These are phyloP conservation scores for Luffa acutangula DNA, from an alignment of 306 rosid species.

Conservation along the genomic window DNA sequence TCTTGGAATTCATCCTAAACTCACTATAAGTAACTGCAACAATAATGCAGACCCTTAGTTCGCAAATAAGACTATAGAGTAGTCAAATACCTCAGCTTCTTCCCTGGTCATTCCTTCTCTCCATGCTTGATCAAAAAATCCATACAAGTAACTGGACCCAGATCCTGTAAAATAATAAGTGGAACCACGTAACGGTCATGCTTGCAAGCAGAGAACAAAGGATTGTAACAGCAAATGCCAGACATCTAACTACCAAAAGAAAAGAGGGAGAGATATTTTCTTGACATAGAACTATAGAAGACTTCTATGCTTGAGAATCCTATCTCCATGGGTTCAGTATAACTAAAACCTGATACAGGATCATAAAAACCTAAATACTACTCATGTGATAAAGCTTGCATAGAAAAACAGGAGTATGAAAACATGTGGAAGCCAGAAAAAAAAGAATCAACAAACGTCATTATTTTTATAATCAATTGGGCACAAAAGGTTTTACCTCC, in stretches of 20 bases:
- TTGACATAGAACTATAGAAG: neutral
- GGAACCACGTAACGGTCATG: neutral
- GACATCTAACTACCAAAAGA: neutral
- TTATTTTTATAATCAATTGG: neutral
- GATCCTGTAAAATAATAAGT: constrained; percentile 47
- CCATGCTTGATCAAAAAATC: constrained; percentile 96
- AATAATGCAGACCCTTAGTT: neutral
- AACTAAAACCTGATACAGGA: neutral
- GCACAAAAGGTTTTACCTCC: constrained; percentile 49
- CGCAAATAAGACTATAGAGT: constrained; percentile 3
- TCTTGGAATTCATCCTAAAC: neutral
- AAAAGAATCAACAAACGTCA: neutral
- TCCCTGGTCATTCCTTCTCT: constrained; percentile 95
- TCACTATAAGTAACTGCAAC: neutral
- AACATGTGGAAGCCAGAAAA: neutral
- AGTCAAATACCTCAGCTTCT: constrained; percentile 81
- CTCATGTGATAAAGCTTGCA: neutral
- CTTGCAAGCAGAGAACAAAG: neutral
- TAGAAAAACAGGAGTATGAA: neutral
- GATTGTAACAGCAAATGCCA: neutral
- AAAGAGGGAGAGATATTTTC: neutral
- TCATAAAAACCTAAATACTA: neutral
- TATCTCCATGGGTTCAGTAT: neutral
- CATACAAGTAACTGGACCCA: constrained; percentile 95
- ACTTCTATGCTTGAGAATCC: neutral